Base-by-base conservation (phyloP, 352 stramenopile species). In the Discostella stelligera region DNA sequence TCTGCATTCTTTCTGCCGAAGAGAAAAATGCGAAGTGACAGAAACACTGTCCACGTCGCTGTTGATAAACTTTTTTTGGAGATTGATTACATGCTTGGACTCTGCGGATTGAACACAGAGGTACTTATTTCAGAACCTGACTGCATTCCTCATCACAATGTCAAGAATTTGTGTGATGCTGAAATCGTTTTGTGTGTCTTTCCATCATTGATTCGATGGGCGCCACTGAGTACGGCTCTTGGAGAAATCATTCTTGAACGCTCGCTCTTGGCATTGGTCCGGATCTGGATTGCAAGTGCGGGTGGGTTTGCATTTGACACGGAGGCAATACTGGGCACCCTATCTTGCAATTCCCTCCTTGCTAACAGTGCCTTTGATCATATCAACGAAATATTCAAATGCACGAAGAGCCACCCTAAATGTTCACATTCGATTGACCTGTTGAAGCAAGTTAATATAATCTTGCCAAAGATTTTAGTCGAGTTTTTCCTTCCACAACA, bases 401-500 rank as follows among this genome's bases (percentile, higher is more conserved):
- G 54, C 25, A 68, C 18, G n/a, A 41, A 39, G 56, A 8, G 71
- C 3, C 41, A 56, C 59, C 21, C 25, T 39, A 44, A 74, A 50
- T 63, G 59, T 48, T 64, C 27, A 2, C 10, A 49, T 3, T 65
- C 46, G 13, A 48, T n/a, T 48, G 55, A 60, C 30, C 32, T 78
- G 13, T 48, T 69, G 30, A 75, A 75, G 41, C 48, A 49, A 55
- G 48, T 73, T n/a, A 25, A 75, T 30, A 55, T 32, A 27, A 76
- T 79, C 37, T 71, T 77, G 69, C 20, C 74, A 23, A 70, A 68
- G n/a, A 71, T 86, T 55, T 74, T 86, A 21, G 65, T 50, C 62
- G 80, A 86, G 56, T 86, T 83, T 20, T 77, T 86, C 46, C 74
- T 86, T 46, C 78, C 72, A 37, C 60, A 68, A 21, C 50, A 82